Evolutionary conservation across 169 alveolate species (phyloP), one percentile per base, ranked within the genome.

Genomic region (Plasmodium ovale): DNA sequence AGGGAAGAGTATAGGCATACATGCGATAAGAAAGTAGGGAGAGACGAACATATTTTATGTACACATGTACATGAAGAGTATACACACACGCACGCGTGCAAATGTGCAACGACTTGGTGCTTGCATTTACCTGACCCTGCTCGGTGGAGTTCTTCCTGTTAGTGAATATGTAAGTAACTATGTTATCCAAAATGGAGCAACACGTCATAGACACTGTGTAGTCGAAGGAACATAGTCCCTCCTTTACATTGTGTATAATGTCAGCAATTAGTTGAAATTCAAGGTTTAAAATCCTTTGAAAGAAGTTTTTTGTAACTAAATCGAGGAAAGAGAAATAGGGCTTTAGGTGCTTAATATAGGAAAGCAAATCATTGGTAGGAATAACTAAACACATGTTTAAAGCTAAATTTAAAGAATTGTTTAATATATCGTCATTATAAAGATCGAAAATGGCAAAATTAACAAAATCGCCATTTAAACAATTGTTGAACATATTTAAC

Each of bases 361-460:
- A 92, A 88, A 94, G 95, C 51, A 95, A 91, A 72, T 95, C 97
- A 25, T 94, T 94, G 14, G 93, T 92, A n/a, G 98, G 98, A 25
- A 97, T 95, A 7, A 96, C 94, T 69, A 95, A 88, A 79, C 98
- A 95, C 95, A 97, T 92, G 87, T 93, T 92, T 91, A 96, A 92
- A 10, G 98, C 97, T 69, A 97, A 94, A 35, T 92, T 92, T 44
- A 97, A 94, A 9, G 98, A 96, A 72, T 95, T 94, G 70, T 95
- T 96, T 79, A 97, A 92, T 58, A 98, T 94, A 58, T 94, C 96
- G 88, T 97, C 99, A 33, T 96, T 96, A 89, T 97, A 97, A 21
- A 97, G 93, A 90, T 97, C 98, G 31, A 97, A 97, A 33, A 97
- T 97, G 0, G 98, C 99, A 89, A 96, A 97, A 91, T 96, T 96